Evolutionary conservation across 306 rosid species (phyloP).

Genomic region (Lathyrus aphaca): DNA sequence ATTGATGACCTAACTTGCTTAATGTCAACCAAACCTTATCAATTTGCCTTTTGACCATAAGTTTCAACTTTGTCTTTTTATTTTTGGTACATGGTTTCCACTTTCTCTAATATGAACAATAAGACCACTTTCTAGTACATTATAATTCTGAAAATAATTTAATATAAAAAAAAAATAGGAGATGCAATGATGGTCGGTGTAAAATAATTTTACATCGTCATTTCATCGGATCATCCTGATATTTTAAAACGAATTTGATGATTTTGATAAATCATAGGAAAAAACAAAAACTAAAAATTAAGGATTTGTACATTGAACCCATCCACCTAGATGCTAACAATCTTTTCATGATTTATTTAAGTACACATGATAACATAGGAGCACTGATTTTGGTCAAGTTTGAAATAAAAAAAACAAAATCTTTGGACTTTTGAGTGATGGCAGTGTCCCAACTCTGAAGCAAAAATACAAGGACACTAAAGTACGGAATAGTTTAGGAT

Average conservation of each 20-base stretch:
- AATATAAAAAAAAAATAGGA: neutral
- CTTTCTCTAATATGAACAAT: neutral
- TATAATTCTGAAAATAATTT: neutral
- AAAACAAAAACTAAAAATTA: neutral
- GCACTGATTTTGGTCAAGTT: constrained; percentile 28
- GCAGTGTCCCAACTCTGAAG: neutral
- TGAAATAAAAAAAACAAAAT: neutral
- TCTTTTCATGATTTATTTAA: neutral
- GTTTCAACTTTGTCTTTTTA: neutral
- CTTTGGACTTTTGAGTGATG: neutral
- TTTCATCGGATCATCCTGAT: no score
- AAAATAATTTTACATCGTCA: no score
- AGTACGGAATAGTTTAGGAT: constrained; percentile 44
- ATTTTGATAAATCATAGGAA: no score
- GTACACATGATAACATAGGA: neutral
- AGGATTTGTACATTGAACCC: constrained; percentile 22
- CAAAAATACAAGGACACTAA: constrained; percentile 21
- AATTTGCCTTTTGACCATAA: neutral
- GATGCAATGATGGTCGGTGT: no score
- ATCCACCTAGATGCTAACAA: neutral
- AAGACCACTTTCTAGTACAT: neutral
- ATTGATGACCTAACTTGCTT: constrained; percentile 8
- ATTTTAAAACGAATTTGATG: no score
- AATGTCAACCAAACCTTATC: constrained; percentile 11
- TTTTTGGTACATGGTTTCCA: neutral